phyloP scores from a whole-genome alignment of 202 grass and related monocot genomes.

The Zizania palustris region DNA sequence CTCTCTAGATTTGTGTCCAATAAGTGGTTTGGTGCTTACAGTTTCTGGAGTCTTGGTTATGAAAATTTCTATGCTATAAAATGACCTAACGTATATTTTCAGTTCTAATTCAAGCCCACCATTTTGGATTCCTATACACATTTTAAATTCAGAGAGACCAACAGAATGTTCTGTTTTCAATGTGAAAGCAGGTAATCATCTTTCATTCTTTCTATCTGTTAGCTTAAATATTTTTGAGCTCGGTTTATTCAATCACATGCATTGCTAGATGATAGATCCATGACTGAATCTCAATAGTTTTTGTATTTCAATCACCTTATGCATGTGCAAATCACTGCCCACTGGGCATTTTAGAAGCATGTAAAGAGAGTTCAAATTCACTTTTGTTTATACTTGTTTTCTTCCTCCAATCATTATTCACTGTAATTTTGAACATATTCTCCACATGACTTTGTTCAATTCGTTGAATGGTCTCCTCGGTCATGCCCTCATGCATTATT shows the following conservation, averaged over 20 bases:
- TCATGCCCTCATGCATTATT: constrained; percentile 85
- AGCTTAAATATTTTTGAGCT: constrained; percentile 16
- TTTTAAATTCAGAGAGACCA: constrained; percentile 95
- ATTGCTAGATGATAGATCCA: constrained; percentile 25
- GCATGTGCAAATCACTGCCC: not conserved
- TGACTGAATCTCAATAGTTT: constrained; percentile 14
- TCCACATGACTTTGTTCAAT: constrained; percentile 96
- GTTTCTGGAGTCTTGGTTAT: not conserved
- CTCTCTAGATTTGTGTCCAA: too few species aligned
- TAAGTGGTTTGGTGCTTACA: too few species aligned
- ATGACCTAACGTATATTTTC: constrained; percentile 47
- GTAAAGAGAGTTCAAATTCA: constrained; percentile 5
- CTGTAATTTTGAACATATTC: constrained; percentile 78
- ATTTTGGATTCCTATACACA: constrained; percentile 99
- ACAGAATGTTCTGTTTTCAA: constrained; percentile 97
- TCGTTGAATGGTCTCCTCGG: constrained; percentile 96
- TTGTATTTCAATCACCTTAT: constrained; percentile 4
- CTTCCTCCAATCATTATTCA: constrained; percentile 30
- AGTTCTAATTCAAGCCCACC: constrained; percentile 90
- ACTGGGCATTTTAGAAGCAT: not conserved
- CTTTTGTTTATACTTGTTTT: constrained; percentile 6
- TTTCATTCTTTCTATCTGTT: constrained; percentile 34
- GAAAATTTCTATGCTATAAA: constrained; percentile 30
- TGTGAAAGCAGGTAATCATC: constrained; percentile 83
- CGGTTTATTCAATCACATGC: constrained; percentile 2